phyloP scores from a whole-genome alignment of 2,329 filamentous ascomycete species.

The Xenosphaeropsis pyriputrescens region DNA sequence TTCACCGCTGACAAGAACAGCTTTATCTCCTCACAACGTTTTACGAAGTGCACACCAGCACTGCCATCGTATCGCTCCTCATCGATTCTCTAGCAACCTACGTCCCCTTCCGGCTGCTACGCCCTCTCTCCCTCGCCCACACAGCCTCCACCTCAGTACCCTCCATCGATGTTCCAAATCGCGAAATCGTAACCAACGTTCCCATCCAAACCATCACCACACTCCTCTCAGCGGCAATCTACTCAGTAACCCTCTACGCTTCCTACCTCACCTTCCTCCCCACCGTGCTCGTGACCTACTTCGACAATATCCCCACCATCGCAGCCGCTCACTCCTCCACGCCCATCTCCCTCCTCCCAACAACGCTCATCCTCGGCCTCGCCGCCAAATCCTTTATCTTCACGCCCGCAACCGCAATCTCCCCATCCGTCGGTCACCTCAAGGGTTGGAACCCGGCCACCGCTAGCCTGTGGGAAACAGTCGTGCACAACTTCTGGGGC shows the following conservation, averaged over 20 bases:
- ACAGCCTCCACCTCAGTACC: conserved; percentile 29
- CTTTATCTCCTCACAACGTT: conserved; percentile 66
- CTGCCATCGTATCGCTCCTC: conserved; percentile 42
- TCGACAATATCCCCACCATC: conserved; percentile 56
- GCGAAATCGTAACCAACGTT: conserved; percentile 48
- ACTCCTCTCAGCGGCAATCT: conserved; percentile 56
- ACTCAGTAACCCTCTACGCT: conserved; percentile 56
- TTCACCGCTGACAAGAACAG: conserved; percentile 20
- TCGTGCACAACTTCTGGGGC: conserved; percentile 61
- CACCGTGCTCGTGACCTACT: conserved; percentile 57
- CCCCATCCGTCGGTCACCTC: conserved; percentile 31
- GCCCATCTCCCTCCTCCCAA: conserved; percentile 43
- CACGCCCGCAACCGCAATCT: conserved; percentile 39
- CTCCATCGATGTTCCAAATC: conserved; percentile 34
- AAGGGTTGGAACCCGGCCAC: conserved; percentile 47
- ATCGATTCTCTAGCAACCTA: conserved; percentile 58
- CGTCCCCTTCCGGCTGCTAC: conserved; percentile 62
- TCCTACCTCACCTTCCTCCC: conserved; percentile 60
- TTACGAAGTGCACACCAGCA: conserved; percentile 52
- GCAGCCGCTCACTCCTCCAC: conserved; percentile 50
- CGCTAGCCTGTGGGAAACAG: conserved; percentile 53
- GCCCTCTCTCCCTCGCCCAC: conserved; percentile 51
- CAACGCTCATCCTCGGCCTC: conserved; percentile 43
- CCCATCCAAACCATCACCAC: conserved; percentile 49
- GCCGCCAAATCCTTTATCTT: conserved; percentile 70